Evolutionary conservation across 2,329 filamentous ascomycete species (phyloP), one percentile per base, ranked within the genome.

Genomic region (Penicillium rolfsii): DNA sequence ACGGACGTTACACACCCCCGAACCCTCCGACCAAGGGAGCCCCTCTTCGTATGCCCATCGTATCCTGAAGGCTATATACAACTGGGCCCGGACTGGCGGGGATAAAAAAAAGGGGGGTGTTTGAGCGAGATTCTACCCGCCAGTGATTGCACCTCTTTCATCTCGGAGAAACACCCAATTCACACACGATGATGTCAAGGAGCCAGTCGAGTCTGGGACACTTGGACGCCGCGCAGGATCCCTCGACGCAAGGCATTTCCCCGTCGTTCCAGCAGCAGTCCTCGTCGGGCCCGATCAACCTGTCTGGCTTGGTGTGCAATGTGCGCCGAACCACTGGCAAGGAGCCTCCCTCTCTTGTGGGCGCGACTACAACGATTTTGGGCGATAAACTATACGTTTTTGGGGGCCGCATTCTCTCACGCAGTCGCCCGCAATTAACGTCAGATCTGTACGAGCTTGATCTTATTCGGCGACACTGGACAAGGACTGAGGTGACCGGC

Each of bases 351-450:
- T 91, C 95, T 2, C 82, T 98, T 2, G 95, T 99, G 0, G 95
- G 95, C 35, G 94, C 95, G 5, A 97, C 95, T 0, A 98, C 95
- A 0, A 98, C 95, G 0, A 91, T 98, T 52, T 78, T 99, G 1
- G 95, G 94, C 30, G 95, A 99, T 77, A 97, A 96, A 76, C 83
- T 99, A 24, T 99, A 97, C 75, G 93, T 98, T 3, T 99, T 98
- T 80, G 95, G 95, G 50, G 95, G 95, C 7, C 86, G 94, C 56
- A 87, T 96, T 68, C 80, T 98, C 55, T 97, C 95, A 14, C 83
- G 92, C 67, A 94, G 88, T 65, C 87, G 91, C 58, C 91, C 93
- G 8, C 89, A 91, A 54, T 81, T 99, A 63, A 97, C 93, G 0
- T 89, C 93, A 5, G 92, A 97, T 71, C 81, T 99, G 61, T 98